phyloP scores from a whole-genome alignment of 2,329 filamentous ascomycete genomes.

The Colletotrichum lini region DNA sequence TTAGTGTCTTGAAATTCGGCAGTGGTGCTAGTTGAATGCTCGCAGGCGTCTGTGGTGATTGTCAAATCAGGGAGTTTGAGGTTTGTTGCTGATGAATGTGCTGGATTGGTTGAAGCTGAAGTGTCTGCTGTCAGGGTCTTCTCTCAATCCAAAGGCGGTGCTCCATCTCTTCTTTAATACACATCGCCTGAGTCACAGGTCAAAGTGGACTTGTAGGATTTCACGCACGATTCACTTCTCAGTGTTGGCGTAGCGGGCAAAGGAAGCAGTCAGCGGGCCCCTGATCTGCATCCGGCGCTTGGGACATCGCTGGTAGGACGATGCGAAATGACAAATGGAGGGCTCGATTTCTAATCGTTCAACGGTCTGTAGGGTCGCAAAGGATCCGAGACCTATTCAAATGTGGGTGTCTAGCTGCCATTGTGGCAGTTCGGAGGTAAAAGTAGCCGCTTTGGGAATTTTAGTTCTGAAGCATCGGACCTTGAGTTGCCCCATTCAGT shows the following conservation, averaged over 20 bases:
- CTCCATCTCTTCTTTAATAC: neutral
- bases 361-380: neutral
- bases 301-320: neutral
- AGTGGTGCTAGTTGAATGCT: neutral
- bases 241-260: too few relatives aligned
- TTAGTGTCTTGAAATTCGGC: neutral
- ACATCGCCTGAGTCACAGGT: too few relatives aligned
- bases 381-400: neutral
- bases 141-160: neutral
- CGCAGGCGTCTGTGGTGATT: neutral
- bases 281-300: neutral
- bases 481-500: neutral
- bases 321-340: slow-evolving; percentile 7
- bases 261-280: too few relatives aligned
- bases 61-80: neutral
- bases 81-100: neutral
- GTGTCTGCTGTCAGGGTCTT: neutral
- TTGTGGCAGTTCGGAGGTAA: neutral
- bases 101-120: neutral
- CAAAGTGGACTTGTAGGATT: neutral
- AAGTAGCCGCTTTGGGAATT: neutral
- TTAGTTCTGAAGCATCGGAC: neutral
- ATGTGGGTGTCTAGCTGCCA: neutral
- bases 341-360: slow-evolving; percentile 7
- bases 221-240: neutral